Evolutionary conservation across 2,329 filamentous ascomycete species (phyloP).

Genomic region (Thelonectria olida): DNA sequence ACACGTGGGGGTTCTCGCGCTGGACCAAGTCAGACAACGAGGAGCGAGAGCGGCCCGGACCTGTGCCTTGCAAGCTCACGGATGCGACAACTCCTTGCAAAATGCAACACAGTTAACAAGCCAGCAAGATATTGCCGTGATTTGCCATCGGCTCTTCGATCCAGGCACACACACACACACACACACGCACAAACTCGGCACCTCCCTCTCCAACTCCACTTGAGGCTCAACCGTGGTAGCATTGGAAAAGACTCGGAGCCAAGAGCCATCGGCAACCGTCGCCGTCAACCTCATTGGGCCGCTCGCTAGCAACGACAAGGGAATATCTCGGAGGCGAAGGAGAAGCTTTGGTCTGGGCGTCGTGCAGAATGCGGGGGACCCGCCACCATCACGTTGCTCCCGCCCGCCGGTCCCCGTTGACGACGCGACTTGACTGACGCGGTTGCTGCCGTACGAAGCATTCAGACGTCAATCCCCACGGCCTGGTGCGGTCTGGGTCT

Average conservation of each 20-base stretch:
- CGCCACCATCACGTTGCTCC: slow-evolving; percentile 24
- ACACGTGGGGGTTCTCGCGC: not conserved
- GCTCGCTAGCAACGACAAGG: slow-evolving; percentile 30
- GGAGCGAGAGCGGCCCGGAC: slow-evolving; percentile 14
- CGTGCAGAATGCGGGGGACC: slow-evolving; percentile 36
- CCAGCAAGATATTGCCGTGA: not conserved
- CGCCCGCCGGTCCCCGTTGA: slow-evolving; percentile 14
- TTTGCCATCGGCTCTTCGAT: slow-evolving; percentile 6
- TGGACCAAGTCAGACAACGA: too few species aligned
- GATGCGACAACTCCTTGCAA: not conserved
- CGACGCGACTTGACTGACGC: not conserved
- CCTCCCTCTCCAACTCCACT: slow-evolving; percentile 31
- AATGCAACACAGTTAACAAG: not conserved
- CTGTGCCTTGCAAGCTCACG: not conserved
- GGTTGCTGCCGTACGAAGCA: not conserved
- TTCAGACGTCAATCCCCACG: not conserved
- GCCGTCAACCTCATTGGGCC: slow-evolving; percentile 29
- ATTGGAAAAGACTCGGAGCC: slow-evolving; percentile 24
- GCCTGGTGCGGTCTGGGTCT: not conserved
- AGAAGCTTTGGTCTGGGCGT: slow-evolving; percentile 20
- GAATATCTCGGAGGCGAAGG: slow-evolving; percentile 37
- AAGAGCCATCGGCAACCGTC: slow-evolving; percentile 15
- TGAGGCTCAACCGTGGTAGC: slow-evolving; percentile 34
- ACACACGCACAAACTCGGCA: not conserved
- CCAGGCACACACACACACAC: slow-evolving; percentile 3